phyloP scores from a whole-genome alignment of 2,329 filamentous ascomycete genomes.

The Cercospora janseana region DNA sequence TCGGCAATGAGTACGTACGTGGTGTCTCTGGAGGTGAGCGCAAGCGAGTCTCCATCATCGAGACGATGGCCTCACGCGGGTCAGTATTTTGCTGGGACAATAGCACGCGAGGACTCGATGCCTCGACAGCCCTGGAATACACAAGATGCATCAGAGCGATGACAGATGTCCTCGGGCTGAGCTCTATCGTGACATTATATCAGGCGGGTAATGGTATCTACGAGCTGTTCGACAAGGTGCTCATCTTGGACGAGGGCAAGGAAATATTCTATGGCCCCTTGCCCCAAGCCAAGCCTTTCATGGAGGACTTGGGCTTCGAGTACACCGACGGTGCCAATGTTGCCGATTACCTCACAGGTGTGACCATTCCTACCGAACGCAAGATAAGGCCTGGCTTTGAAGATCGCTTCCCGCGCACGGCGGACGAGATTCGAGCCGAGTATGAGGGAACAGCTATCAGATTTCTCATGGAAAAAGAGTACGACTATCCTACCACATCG shows the following conservation, averaged over 20 bases:
- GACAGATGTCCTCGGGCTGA: slow-evolving; percentile 61
- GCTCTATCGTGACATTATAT: slow-evolving; percentile 64
- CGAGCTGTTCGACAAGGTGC: slow-evolving; percentile 67
- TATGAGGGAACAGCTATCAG: slow-evolving; percentile 57
- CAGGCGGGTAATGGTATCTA: slow-evolving; percentile 70
- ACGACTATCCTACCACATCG: slow-evolving; percentile 55
- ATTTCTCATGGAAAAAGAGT: slow-evolving; percentile 54
- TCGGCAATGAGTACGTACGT: slow-evolving; percentile 65
- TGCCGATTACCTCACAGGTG: slow-evolving; percentile 64
- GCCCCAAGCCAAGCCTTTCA: slow-evolving; percentile 60
- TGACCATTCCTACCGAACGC: slow-evolving; percentile 57
- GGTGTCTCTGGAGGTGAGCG: slow-evolving; percentile 68
- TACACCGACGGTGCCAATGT: slow-evolving; percentile 62
- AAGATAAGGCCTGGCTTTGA: slow-evolving; percentile 46
- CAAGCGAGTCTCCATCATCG: slow-evolving; percentile 68
- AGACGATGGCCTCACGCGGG: slow-evolving; percentile 58
- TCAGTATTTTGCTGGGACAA: slow-evolving; percentile 68
- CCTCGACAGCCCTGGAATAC: slow-evolving; percentile 57
- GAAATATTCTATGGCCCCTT: slow-evolving; percentile 64
- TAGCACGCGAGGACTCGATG: slow-evolving; percentile 63
- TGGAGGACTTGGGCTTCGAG: slow-evolving; percentile 63
- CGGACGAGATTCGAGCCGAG: slow-evolving; percentile 45
- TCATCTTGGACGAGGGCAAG: slow-evolving; percentile 65
- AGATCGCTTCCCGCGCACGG: slow-evolving; percentile 46
- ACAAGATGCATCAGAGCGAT: slow-evolving; percentile 60